A percentile compares a stretch with the other conserved stretches of the same genome.
Evolutionary conservation across 1,284 basidiomycete species (phyloP).

Genomic region (Golubevia pallescens): DNA sequence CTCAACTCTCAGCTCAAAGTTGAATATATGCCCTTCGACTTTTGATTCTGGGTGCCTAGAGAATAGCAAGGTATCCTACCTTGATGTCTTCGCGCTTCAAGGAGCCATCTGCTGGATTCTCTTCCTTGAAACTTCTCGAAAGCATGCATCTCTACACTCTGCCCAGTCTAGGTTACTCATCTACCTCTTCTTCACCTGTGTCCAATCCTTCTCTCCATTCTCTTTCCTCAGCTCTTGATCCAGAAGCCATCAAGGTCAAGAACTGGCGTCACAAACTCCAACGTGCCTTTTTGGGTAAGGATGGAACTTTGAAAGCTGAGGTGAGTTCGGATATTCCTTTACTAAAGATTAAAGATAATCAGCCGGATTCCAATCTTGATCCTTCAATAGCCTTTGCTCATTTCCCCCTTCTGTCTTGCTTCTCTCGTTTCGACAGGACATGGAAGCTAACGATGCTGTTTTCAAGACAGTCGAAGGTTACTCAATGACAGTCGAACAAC

Average conservation of each 20-base stretch:
- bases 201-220: slow-evolving; percentile 1
- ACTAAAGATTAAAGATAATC: slow-evolving; percentile 67
- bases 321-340: slow-evolving; percentile 23
- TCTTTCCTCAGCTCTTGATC: slow-evolving; percentile 14
- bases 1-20: slow-evolving; percentile 8
- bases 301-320: slow-evolving; percentile 55
- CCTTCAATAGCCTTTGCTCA: not conserved
- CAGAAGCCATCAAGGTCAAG: slow-evolving; percentile 68
- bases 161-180: too few relatives aligned
- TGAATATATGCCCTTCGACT: slow-evolving; percentile 8
- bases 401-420: slow-evolving; percentile 7
- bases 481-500: slow-evolving; percentile 83
- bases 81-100: slow-evolving; percentile 7
- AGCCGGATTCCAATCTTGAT: slow-evolving; percentile 16
- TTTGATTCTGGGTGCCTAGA: slow-evolving; percentile 3
- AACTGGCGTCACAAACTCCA: slow-evolving; percentile 88
- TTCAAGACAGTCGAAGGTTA: slow-evolving; percentile 85
- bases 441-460: slow-evolving; percentile 72
- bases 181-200: slow-evolving; percentile 3
- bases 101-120: not conserved
- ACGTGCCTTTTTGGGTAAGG: slow-evolving; percentile 79
- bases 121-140: not conserved
- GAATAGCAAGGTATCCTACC: slow-evolving; percentile 21
- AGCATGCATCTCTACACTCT: not conserved
- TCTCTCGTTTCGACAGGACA: slow-evolving; percentile 34